Percentiles rank a stretch among this genome's conserved stretches.
Evolutionary conservation across 352 stramenopile species (phyloP).

Genomic region (Phytophthora boehmeriae): DNA sequence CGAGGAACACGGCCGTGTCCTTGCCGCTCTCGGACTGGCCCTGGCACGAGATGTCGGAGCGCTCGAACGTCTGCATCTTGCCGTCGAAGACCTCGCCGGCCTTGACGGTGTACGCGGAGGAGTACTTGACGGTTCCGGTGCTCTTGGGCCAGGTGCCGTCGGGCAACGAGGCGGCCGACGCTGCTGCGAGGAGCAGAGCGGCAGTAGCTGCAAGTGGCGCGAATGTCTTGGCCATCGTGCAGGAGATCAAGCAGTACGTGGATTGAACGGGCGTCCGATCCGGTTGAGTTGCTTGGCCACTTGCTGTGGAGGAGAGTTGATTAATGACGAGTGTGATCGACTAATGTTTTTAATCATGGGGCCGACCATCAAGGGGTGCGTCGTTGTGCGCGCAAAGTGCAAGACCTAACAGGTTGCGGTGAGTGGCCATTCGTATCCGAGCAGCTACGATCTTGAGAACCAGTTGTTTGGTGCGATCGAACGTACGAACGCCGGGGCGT

Average conservation of each 20-base stretch:
- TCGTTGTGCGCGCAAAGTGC: neutral
- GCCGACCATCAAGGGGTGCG: conserved; percentile 1
- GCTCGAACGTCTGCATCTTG: conserved; percentile 3
- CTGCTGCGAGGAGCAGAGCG: conserved; percentile 11
- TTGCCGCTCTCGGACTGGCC: conserved; percentile 23
- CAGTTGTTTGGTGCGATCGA: too few relatives aligned
- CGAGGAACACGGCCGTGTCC: conserved; percentile 28
- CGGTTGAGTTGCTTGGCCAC: conserved; percentile 12
- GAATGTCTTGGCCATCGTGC: conserved; percentile 21
- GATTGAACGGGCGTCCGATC: conserved; percentile 1
- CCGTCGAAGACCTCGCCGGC: conserved; percentile 3
- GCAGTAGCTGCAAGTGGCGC: conserved; percentile 9
- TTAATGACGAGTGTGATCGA: conserved; percentile 14
- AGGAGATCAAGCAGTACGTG: conserved; percentile 3
- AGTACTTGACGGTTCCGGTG: neutral
- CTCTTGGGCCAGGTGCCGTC: conserved; percentile 1
- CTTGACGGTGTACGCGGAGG: neutral
- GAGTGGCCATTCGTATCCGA: neutral
- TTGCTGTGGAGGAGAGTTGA: conserved; percentile 23
- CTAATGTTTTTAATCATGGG: neutral
- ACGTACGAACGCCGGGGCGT: too few relatives aligned
- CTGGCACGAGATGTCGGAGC: conserved; percentile 2
- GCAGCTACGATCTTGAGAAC: too few relatives aligned
- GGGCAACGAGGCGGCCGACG: conserved; percentile 1
- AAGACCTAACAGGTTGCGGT: neutral